Conservation (phyloP, 257 asterid species). For the Ballota nigra region DNA sequence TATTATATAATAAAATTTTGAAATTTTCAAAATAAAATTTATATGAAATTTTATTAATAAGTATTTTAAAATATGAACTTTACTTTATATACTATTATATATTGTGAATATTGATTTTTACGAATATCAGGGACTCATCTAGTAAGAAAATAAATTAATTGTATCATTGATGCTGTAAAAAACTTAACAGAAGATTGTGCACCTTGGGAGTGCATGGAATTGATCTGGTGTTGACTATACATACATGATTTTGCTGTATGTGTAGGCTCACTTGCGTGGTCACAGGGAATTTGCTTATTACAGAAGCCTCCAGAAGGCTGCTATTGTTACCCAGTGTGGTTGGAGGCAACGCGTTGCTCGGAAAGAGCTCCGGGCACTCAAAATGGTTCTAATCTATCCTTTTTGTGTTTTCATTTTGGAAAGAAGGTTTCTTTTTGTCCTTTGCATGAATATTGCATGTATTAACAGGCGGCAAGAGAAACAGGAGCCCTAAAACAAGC, state of each 20-base stretch:
- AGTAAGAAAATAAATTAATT: too few species aligned
- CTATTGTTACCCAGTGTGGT: slow-evolving; percentile 82
- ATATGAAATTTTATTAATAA: too few species aligned
- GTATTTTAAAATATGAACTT: too few species aligned
- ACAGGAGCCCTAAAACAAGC: slow-evolving; percentile 98
- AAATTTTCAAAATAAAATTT: too few species aligned
- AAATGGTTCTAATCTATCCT: slow-evolving; percentile 62
- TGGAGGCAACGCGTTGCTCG: slow-evolving; percentile 93
- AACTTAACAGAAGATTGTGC: slow-evolving; percentile 7
- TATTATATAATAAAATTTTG: too few species aligned
- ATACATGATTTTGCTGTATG: slow-evolving; percentile 24
- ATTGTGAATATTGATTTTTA: too few species aligned
- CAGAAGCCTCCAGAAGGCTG: slow-evolving; percentile 79
- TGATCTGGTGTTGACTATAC: slow-evolving; percentile 22
- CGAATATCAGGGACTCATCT: too few species aligned
- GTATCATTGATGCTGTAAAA: slow-evolving; percentile 17
- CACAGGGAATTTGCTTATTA: slow-evolving; percentile 65
- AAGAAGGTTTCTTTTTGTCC: slow-evolving; percentile 14
- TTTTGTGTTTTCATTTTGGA: slow-evolving; percentile 22
- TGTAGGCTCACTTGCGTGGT: slow-evolving; percentile 80
- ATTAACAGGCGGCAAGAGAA: slow-evolving; percentile 86
- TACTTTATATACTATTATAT: too few species aligned
- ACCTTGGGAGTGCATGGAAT: slow-evolving; percentile 21
- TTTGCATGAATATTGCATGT: slow-evolving; percentile 20
- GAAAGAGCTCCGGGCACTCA: slow-evolving; percentile 85